A percentile compares a stretch with the other conserved stretches of the same genome.
These are phyloP conservation scores for Cercospora beticola DNA, from an alignment of 2,329 filamentous ascomycete species.

Conservation along the genomic window DNA sequence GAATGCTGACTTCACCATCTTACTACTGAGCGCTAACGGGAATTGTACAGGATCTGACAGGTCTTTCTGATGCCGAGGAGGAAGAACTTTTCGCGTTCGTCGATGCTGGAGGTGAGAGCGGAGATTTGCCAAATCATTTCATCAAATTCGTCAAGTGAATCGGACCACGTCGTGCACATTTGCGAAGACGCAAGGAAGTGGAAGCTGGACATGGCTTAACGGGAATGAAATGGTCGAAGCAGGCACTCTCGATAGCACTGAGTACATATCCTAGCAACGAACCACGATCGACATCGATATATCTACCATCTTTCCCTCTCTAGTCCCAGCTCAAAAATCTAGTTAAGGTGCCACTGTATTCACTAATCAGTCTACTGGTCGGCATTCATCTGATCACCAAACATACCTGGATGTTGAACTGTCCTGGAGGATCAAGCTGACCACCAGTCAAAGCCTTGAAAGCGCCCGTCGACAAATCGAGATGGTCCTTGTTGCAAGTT, in stretches of 20 bases:
- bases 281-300: background rate
- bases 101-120: background rate
- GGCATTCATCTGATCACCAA: background rate
- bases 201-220: background rate
- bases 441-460: conserved; percentile 15
- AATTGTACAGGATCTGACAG: background rate
- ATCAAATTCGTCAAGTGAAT: background rate
- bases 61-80: background rate
- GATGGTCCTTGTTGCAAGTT: conserved; percentile 11
- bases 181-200: background rate
- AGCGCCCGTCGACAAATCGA: conserved; percentile 12
- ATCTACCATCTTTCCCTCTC: background rate
- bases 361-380: background rate
- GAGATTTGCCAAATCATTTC: background rate
- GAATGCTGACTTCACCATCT: background rate
- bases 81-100: background rate
- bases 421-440: conserved; percentile 6
- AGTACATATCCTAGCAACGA: background rate
- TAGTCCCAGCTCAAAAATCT: background rate
- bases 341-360: background rate
- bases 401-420: conserved; percentile 10
- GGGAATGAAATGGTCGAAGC: background rate
- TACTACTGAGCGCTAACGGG: background rate
- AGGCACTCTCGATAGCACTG: background rate
- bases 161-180: background rate